These are phyloP conservation scores for Penicillium daleae DNA, from an alignment of 495 filamentous ascomycete genomes.

Conservation along the genomic window DNA sequence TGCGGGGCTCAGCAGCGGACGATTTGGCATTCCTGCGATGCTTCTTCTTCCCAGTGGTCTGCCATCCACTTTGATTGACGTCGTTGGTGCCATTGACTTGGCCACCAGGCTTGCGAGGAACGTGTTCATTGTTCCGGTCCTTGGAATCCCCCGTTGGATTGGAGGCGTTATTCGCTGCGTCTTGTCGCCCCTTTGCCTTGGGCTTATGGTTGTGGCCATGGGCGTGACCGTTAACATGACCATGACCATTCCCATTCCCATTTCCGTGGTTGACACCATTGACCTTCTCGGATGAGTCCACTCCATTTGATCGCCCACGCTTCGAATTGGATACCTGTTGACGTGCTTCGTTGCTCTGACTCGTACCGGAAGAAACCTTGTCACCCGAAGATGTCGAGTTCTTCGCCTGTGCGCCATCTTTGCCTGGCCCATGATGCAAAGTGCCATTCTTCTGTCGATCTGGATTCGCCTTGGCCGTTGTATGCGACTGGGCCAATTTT, in stretches of 20 bases:
- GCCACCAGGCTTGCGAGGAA: slow-evolving; percentile 42
- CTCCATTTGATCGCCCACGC: slow-evolving; percentile 37
- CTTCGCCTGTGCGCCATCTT: slow-evolving; percentile 38
- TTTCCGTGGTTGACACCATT: slow-evolving; percentile 36
- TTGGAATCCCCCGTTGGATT: slow-evolving; percentile 30
- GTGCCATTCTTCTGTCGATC: slow-evolving; percentile 35
- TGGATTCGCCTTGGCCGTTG: slow-evolving; percentile 29
- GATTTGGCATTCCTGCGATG: slow-evolving; percentile 47
- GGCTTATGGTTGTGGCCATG: slow-evolving; percentile 29
- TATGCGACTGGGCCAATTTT: slow-evolving; percentile 33
- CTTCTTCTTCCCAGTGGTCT: slow-evolving; percentile 52
- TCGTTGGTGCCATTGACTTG: slow-evolving; percentile 25
- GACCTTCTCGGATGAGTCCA: slow-evolving; percentile 39
- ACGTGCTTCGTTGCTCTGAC: slow-evolving; percentile 22
- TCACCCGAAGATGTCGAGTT: slow-evolving; percentile 35
- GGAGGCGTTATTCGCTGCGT: slow-evolving; percentile 30
- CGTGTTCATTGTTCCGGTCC: slow-evolving; percentile 35
- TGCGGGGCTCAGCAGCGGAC: slow-evolving; percentile 33
- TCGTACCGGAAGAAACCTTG: slow-evolving; percentile 23
- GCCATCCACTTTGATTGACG: slow-evolving; percentile 45
- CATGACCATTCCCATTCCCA: slow-evolving; percentile 1
- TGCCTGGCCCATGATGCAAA: slow-evolving; percentile 26
- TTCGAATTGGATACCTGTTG: slow-evolving; percentile 33
- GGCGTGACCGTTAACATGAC: slow-evolving; percentile 1
- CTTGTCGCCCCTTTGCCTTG: slow-evolving; percentile 40